Percentiles rank a stretch among this genome's conserved stretches.
phyloP scores from a whole-genome alignment of 257 asterid genomes.

The Sherardia arvensis region DNA sequence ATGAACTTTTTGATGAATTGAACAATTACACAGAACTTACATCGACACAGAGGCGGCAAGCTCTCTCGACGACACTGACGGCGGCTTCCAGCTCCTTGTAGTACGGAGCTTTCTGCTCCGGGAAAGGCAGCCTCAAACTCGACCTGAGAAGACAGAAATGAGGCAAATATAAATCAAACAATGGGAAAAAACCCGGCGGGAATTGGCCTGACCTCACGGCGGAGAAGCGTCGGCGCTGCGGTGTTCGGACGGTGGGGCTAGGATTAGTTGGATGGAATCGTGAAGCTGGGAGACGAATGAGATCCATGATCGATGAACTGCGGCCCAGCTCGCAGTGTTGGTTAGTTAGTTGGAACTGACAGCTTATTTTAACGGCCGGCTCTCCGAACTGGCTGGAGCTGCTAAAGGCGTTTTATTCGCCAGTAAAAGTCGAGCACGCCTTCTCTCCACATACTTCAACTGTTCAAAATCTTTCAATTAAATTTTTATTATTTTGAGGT shows the following conservation, averaged over 20 bases:
- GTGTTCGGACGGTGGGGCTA: constrained; percentile 25
- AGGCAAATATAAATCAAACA: not conserved
- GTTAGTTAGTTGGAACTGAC: not conserved
- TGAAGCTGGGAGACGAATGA: constrained; percentile 41
- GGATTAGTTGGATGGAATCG: constrained; percentile 27
- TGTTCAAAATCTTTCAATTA: too few species aligned
- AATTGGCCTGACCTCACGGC: constrained; percentile 36
- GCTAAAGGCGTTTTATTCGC: too few species aligned
- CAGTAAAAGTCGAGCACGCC: too few species aligned
- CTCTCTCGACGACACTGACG: constrained; percentile 71
- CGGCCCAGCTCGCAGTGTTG: not conserved
- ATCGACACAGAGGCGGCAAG: constrained; percentile 81
- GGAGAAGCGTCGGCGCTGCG: constrained; percentile 38
- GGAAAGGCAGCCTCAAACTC: constrained; percentile 42
- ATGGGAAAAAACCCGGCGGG: not conserved
- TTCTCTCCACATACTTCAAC: too few species aligned
- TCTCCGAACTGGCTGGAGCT: not conserved
- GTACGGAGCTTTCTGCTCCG: constrained; percentile 49
- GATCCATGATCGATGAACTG: constrained; percentile 42
- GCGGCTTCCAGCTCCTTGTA: constrained; percentile 72
- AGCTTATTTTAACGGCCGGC: not conserved
- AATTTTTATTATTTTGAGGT: too few species aligned
- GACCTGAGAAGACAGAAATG: constrained; percentile 41
- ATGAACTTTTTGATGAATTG: not conserved
- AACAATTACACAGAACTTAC: constrained; percentile 26